Conservation (phyloP, 2,329 filamentous ascomycete genomes). For the Apiospora malaysiana region DNA sequence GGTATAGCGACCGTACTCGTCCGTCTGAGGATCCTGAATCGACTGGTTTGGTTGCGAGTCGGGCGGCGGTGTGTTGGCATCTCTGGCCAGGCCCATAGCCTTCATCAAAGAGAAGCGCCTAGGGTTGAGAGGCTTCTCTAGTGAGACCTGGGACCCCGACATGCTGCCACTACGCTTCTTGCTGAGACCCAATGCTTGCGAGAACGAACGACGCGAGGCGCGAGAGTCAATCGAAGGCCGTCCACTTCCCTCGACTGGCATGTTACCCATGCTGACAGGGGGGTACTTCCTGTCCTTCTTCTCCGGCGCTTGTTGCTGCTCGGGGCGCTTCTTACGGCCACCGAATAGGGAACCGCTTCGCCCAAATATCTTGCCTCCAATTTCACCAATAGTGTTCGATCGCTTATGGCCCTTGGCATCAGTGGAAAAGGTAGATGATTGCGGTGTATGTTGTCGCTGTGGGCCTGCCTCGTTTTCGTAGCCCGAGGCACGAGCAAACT, state of each 20-base stretch:
- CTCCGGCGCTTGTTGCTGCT: slow-evolving; percentile 41
- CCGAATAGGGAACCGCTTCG: slow-evolving; percentile 83
- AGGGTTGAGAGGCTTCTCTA: slow-evolving; percentile 56
- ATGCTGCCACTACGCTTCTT: slow-evolving; percentile 76
- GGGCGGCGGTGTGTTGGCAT: slow-evolving; percentile 54
- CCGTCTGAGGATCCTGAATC: slow-evolving; percentile 53
- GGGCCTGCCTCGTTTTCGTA: slow-evolving; percentile 50
- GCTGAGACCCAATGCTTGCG: slow-evolving; percentile 61
- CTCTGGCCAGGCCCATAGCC: slow-evolving; percentile 65
- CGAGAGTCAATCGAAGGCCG: slow-evolving; percentile 74
- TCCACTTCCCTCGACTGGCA: slow-evolving; percentile 59
- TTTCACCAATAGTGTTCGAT: slow-evolving; percentile 78
- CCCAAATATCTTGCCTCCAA: slow-evolving; percentile 85
- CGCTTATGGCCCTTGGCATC: slow-evolving; percentile 66
- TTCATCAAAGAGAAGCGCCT: slow-evolving; percentile 76
- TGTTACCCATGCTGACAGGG: slow-evolving; percentile 86
- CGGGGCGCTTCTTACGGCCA: slow-evolving; percentile 47
- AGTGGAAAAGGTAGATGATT: slow-evolving; percentile 25
- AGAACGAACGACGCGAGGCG: slow-evolving; percentile 71
- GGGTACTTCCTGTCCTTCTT: slow-evolving; percentile 76
- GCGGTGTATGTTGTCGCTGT: slow-evolving; percentile 41
- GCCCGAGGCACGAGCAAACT: slow-evolving; percentile 63
- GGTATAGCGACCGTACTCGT: slow-evolving; percentile 45
- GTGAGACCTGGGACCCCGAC: slow-evolving; percentile 59
- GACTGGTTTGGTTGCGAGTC: slow-evolving; percentile 59